Evolutionary conservation across 2,329 filamentous ascomycete genomes (phyloP).

Genomic region (Madurella mycetomatis): DNA sequence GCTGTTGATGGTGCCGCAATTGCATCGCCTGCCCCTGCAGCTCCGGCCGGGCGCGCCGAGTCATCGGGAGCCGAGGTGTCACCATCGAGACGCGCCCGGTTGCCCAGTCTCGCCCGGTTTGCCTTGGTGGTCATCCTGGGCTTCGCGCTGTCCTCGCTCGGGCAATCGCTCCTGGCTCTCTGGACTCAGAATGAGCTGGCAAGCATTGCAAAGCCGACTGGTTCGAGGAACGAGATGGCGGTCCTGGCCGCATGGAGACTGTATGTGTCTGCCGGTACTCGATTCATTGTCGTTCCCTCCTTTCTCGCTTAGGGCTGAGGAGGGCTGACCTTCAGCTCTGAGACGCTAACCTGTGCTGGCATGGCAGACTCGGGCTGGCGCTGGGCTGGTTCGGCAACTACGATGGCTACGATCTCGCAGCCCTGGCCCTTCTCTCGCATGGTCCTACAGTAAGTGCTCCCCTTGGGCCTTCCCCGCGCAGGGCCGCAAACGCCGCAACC

Average conservation of each 20-base stretch:
- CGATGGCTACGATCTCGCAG: slow-evolving; percentile 66
- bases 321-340: slow-evolving; percentile 32
- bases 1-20: slow-evolving; percentile 10
- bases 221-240: slow-evolving; percentile 54
- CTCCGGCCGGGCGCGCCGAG: slow-evolving; percentile 10
- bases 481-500: slow-evolving; percentile 5
- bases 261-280: slow-evolving; percentile 38
- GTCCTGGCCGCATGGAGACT: slow-evolving; percentile 50
- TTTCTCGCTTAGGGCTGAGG: slow-evolving; percentile 23
- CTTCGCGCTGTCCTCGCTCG: slow-evolving; percentile 58
- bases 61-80: not conserved
- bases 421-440: slow-evolving; percentile 65
- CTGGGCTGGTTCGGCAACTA: slow-evolving; percentile 70
- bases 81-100: slow-evolving; percentile 28
- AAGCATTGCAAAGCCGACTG: slow-evolving; percentile 54
- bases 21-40: slow-evolving; percentile 6
- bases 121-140: slow-evolving; percentile 50
- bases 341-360: slow-evolving; percentile 15
- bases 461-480: not conserved
- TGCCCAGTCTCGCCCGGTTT: slow-evolving; percentile 47
- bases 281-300: slow-evolving; percentile 9
- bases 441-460: slow-evolving; percentile 59
- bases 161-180: slow-evolving; percentile 59
- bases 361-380: slow-evolving; percentile 62
- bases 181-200: slow-evolving; percentile 63